Conservation (phyloP, 805 yeast genomes). For the Schwanniomyces yamadae region DNA sequence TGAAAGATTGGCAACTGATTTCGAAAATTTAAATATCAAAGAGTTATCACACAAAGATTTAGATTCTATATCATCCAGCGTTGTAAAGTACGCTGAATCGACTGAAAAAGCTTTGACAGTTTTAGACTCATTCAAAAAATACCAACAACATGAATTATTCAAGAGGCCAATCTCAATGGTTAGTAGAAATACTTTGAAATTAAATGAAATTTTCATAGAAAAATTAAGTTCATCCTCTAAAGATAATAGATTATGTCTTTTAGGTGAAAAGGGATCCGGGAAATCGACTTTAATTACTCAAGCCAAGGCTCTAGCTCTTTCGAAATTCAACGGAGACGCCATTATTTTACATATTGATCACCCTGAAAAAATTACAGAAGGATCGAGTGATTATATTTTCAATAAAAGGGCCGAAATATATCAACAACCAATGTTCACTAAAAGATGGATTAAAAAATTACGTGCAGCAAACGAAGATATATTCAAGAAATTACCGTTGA, state of each 20-base stretch:
- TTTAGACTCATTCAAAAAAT: slow-evolving; percentile 64
- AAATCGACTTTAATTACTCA: slow-evolving; percentile 75
- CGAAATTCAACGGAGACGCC: slow-evolving; percentile 29
- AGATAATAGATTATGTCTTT: slow-evolving; percentile 52
- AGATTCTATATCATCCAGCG: slow-evolving; percentile 11
- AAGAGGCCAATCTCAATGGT: slow-evolving; percentile 58
- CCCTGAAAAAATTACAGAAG: slow-evolving; percentile 63
- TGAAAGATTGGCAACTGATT: slow-evolving; percentile 30
- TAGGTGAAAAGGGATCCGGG: slow-evolving; percentile 77
- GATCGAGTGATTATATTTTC: slow-evolving; percentile 64
- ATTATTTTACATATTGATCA: slow-evolving; percentile 64
- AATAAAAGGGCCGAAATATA: slow-evolving; percentile 49
- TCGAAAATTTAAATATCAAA: slow-evolving; percentile 14
- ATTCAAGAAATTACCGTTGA: slow-evolving; percentile 33
- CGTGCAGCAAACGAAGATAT: slow-evolving; percentile 34
- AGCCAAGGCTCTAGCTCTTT: slow-evolving; percentile 54
- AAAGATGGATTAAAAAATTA: slow-evolving; percentile 53
- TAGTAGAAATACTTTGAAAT: slow-evolving; percentile 46
- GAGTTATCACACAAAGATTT: slow-evolving; percentile 11
- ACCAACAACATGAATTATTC: slow-evolving; percentile 69
- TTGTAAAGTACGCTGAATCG: slow-evolving; percentile 38
- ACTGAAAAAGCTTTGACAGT: slow-evolving; percentile 45
- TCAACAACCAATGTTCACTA: slow-evolving; percentile 78
- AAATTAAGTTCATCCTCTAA: slow-evolving; percentile 28
- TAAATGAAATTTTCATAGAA: slow-evolving; percentile 39